Conservation (phyloP, 164 flowering plant species). For the Umbilicus rupestris region DNA sequence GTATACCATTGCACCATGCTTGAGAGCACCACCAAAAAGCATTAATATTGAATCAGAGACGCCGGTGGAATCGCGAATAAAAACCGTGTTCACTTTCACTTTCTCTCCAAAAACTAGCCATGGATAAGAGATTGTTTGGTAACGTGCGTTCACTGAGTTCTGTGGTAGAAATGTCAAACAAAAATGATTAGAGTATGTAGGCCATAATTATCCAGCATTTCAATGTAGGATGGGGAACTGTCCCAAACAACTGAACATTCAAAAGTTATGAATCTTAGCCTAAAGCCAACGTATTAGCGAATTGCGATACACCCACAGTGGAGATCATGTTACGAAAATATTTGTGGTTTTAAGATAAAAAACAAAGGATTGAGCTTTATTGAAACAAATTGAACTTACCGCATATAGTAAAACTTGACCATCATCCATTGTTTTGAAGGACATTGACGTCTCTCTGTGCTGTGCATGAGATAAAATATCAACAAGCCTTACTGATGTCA, state of each 20-base stretch:
- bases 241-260: background rate
- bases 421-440: slow-evolving; percentile 99
- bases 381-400: slow-evolving; percentile 24
- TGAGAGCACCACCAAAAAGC: slow-evolving; percentile 82
- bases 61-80: slow-evolving; percentile 94
- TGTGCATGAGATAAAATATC: slow-evolving; percentile 25
- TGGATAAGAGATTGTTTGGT: slow-evolving; percentile 85
- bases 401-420: slow-evolving; percentile 88
- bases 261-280: background rate
- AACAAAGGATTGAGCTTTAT: background rate
- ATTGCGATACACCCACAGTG: no score
- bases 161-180: slow-evolving; percentile 26
- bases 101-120: slow-evolving; percentile 97
- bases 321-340: no score
- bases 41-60: slow-evolving; percentile 86
- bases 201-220: background rate
- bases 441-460: slow-evolving; percentile 96
- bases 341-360: background rate
- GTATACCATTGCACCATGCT: slow-evolving; percentile 54
- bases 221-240: slow-evolving; percentile 2
- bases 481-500: background rate
- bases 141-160: slow-evolving; percentile 96
- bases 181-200: background rate
- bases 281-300: no score
- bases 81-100: slow-evolving; percentile 88